Base-by-base conservation (phyloP, 116 monocot species). In the Phalaenopsis hybrid region DNA sequence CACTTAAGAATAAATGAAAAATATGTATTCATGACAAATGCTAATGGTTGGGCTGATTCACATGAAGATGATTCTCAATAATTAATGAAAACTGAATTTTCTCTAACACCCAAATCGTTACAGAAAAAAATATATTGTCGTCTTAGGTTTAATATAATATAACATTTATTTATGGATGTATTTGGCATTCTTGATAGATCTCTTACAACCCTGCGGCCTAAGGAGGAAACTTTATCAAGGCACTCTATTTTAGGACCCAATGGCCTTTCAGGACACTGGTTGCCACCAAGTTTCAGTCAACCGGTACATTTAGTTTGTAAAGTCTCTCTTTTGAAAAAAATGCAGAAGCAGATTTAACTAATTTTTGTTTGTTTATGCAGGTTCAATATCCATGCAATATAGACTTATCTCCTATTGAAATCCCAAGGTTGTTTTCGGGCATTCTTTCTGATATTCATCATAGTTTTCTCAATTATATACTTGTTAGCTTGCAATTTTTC, bases 161-260 rank as follows among this genome's bases (percentile, higher is more conserved):
- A 37, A 41, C 41, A 72, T 9, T 46, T 9, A 75, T 75, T 43
- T 51, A 13, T 70, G 41, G 34, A 52, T 9, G 5, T 81, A 15
- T 34, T 84, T 79, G 37, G 46, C 78, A 75, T 57, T 82, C 44
- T 68, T 4, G 87, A 72, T 80, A 95, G 98, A 74, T 91, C 92
- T 80, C 72, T 95, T 48, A 89, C 75, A 77, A 82, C 92, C 37
- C 92, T 89, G 17, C 86, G 85, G 75, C 86, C 99, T 65, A 99
- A 81, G 21, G 93, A 99, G 74, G 99, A 99, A 78, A 93, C 99
- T 1, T 76, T 99, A 69, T 92, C 91, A 81, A 91, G 89, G 59
- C 99, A 99, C 79, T 93, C 99, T 51, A 99, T 99, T 44, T 86
- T 95, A 81, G 99, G 99, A 68, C 99, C 92, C 75, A 92, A 95